Evolutionary conservation across 176 grass and related monocot genomes (phyloP), one percentile per base, ranked within the genome.

Genomic region (Avena eriantha): DNA sequence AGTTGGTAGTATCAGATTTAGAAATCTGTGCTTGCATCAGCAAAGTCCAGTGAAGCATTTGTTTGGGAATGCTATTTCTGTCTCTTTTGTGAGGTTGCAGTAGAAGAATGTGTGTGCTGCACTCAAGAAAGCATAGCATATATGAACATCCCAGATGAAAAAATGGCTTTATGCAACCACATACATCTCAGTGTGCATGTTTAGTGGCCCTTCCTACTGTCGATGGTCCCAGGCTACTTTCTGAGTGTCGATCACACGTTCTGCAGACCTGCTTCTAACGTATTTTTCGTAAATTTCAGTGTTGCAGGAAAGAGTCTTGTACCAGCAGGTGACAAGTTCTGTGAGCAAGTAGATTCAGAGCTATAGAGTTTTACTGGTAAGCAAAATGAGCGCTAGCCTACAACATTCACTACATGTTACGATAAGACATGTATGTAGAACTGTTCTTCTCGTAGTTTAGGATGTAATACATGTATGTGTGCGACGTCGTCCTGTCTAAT

Each of bases 301-400:
- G 90, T 93, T 69, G 90, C 94, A 81, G 67, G 81, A 86, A 88
- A 94, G 67, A 92, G 95, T 86, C 86, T 91, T 81, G 70, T 91
- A 67, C n/a, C n/a, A n/a, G n/a, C 81, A 94, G 49, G 93, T 78
- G 93, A 98, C 15, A 91, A 89, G 78, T 98, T 98, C 80, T 88
- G n/a, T n/a, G n/a, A n/a, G 79, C 84, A 95, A 92, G n/a, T n/a
- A 89, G 93, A 95, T n/a, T n/a, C 24, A 98, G 93, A 84, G 83
- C 86, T 92, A 80, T 93, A 95, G 55, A 89, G 70, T 86, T 95
- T 95, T 69, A 98, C 92, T 92, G 96, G 96, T 94, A 87, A 11
- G 31, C 55, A 21, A 79, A 51, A 79, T 60, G 15, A 43, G 78
- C 50, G 54, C 31, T 69, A 21, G 19, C n/a, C 58, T 70, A 35